A percentile compares a stretch with the other conserved stretches of the same genome.
phyloP scores from a whole-genome alignment of 768 basidiomycete species.

The Boletus speciosus region DNA sequence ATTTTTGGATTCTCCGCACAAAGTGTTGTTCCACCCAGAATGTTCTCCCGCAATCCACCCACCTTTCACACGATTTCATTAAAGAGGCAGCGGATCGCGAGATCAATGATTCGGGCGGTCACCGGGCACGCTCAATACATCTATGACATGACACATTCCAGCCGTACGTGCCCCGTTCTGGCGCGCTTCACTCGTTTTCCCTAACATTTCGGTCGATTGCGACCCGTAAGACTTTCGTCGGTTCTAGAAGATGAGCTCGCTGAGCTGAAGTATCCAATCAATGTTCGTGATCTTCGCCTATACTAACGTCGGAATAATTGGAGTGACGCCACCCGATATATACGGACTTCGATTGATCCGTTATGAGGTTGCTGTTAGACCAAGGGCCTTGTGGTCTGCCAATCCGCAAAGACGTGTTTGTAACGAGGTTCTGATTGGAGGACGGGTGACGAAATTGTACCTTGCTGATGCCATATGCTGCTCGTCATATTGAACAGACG shows the following conservation, averaged over 20 bases:
- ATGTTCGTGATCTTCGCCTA: constrained; percentile 24
- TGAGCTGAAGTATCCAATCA: constrained; percentile 10
- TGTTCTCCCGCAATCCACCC: neutral
- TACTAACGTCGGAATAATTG: neutral
- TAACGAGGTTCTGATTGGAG: neutral
- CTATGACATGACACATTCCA: neutral
- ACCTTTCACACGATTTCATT: neutral
- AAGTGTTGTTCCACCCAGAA: neutral
- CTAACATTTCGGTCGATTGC: constrained; percentile 28
- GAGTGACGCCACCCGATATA: constrained; percentile 9
- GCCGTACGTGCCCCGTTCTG: neutral
- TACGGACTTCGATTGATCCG: neutral
- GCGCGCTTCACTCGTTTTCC: constrained; percentile 6
- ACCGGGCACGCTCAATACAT: neutral
- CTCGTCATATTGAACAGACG: neutral
- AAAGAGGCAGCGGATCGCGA: constrained; percentile 15
- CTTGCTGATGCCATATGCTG: neutral
- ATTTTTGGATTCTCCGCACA: neutral
- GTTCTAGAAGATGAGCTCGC: neutral
- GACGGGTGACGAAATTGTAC: too few relatives aligned
- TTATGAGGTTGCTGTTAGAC: neutral
- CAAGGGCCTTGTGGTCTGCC: neutral
- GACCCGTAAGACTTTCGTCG: neutral
- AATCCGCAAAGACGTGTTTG: too few relatives aligned
- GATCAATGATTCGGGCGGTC: neutral